Base-by-base conservation (phyloP, 2,329 filamentous ascomycete genomes). In the Grosmannia huntii region DNA sequence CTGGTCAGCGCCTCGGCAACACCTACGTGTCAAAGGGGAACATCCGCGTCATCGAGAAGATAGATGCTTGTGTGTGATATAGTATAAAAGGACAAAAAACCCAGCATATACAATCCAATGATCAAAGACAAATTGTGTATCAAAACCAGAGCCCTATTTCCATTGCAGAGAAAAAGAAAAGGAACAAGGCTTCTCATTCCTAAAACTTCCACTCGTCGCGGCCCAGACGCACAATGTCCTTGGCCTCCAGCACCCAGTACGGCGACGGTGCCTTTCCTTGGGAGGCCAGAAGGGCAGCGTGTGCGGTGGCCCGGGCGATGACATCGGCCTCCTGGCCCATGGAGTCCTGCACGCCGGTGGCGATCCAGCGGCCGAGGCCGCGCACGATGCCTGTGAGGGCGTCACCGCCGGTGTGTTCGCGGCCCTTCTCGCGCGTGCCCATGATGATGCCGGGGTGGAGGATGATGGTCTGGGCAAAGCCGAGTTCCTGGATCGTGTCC, bases 381-480 rank as follows among this genome's bases (percentile, higher is more conserved):
- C 73, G 75, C 1, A 86, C 80, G 46, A 88, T 27, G 50, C 72
- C 74, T 63, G 81, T 75, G 1, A 85, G 5, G 5, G 82, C 66
- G 25, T 76, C 75, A 67, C 90, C 89, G 7, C 75, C 70, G 0
- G 77, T 68, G 56, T 87, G 78, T 56, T 75, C 75, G 60, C 21
- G 41, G 44, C 54, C 54, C n/a, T 84, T 76, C 65, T 86, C 78
- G 58, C 91, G 78, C 19, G 80, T 69, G 3, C 91, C 91, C 2
- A 90, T 70, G 64, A 96, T 87, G 61, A 90, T 62, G 0, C 88
- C 91, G 0, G 91, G 91, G 51, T 84, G 71, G 25, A 86, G 54
- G 57, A 96, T 85, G 58, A 96, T 80, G 5, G 84, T 85, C 63
- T 87, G 83, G 55, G 91, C 87, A 67, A 96, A 96, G 5, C 75